Base-by-base conservation (phyloP, 805 yeast species). In the Metschnikowia orientalis region DNA sequence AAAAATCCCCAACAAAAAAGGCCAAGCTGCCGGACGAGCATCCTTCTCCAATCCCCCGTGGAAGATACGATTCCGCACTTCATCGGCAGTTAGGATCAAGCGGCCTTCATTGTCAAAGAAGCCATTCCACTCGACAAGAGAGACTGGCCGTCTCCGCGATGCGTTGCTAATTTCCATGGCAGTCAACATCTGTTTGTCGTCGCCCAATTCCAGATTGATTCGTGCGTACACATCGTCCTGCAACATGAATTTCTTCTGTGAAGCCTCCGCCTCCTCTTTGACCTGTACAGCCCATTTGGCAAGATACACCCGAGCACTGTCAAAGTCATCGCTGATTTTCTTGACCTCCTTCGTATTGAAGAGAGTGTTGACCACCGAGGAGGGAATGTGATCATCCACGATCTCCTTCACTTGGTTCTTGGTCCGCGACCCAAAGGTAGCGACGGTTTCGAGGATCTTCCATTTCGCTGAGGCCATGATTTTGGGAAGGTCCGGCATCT, bases 261-360 rank as follows among this genome's bases (percentile, higher is more conserved):
- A 73, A 45, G 78, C 56, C 38, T 65, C 88, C 2, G 95, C 92
- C 55, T 90, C 95, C 48, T 88, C 89, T 47, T 90, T 92, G 7
- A 92, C 92, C 18, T 86, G 86, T 47, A 86, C 72, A 0, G 97
- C 97, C 97, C 97, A 92, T 61, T 88, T 89, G 4, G 97, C 97
- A 38, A 90, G 66, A 55, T 87, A 90, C 4, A 88, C 82, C 34
- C 89, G 73, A 0, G 97, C 97, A 32, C 90, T 79, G 51, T 89
- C 97, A 53, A 89, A 92, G 42, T 90, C 97, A 42, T 86, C 84
- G 38, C 92, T 85, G 16, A 90, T 75, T 35, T 71, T 75, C 47
- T 71, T 73, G 8, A 90, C 95, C 48, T 86, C 95, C 0, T 95
- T 92, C 42, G 80, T 79, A 35, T 67, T 71, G 24, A 37, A 18